These are phyloP conservation scores for Dactylellina parvicollis DNA, from an alignment of 2,329 filamentous ascomycete genomes.

Conservation along the genomic window DNA sequence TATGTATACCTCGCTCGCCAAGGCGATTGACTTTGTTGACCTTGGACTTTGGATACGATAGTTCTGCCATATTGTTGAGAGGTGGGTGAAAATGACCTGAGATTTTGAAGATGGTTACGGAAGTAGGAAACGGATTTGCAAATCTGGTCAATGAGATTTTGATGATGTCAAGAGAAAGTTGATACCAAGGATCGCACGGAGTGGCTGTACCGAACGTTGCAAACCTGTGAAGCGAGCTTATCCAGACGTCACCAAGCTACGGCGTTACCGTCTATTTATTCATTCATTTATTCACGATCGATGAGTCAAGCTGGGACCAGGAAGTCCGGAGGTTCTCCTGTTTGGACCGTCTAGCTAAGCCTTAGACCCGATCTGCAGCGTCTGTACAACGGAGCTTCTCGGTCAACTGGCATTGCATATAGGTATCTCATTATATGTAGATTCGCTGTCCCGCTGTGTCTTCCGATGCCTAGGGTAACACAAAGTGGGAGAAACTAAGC, in stretches of 20 bases:
- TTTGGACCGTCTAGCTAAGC: neutral
- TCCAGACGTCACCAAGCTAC: too few relatives aligned
- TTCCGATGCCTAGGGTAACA: too few relatives aligned
- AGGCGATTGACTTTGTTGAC: constrained; percentile 75
- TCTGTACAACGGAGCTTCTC: neutral
- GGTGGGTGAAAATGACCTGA: neutral
- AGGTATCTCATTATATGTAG: neutral
- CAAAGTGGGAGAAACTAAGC: too few relatives aligned
- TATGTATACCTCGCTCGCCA: constrained; percentile 69
- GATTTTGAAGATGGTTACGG: neutral
- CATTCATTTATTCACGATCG: too few relatives aligned
- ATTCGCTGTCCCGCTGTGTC: neutral
- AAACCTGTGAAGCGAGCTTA: constrained; percentile 28
- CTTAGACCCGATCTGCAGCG: neutral
- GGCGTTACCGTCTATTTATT: too few relatives aligned
- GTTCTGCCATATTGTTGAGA: constrained; percentile 64
- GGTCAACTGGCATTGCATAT: too few relatives aligned
- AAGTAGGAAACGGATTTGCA: neutral
- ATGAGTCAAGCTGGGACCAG: constrained; percentile 21
- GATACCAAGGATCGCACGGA: neutral
- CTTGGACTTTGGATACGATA: constrained; percentile 72
- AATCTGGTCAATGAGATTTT: neutral
- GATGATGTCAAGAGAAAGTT: neutral
- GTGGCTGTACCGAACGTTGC: neutral
- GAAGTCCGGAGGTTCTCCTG: neutral